phyloP scores from a whole-genome alignment of 306 rosid genomes.

The Ammopiptanthus mongolicus region DNA sequence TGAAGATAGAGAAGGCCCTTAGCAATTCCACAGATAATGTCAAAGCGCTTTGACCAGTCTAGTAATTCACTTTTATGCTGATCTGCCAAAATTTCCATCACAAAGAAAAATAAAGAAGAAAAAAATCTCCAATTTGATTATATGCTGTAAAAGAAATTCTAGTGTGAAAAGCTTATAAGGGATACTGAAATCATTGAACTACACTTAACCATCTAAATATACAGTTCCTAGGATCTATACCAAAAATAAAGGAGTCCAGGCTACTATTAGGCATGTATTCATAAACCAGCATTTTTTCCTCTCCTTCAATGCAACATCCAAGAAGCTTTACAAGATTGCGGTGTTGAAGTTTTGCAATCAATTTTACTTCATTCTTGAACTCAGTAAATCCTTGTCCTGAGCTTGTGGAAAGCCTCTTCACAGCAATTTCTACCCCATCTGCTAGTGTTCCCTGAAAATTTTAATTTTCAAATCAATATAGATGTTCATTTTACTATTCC shows the following conservation, averaged over 20 bases:
- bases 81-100: slow-evolving; percentile 29
- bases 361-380: slow-evolving; percentile 48
- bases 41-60: slow-evolving; percentile 50
- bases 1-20: slow-evolving; percentile 61
- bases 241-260: slow-evolving; percentile 45
- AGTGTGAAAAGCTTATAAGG: neutral
- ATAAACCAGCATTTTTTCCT: slow-evolving; percentile 38
- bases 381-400: slow-evolving; percentile 44
- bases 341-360: slow-evolving; percentile 53
- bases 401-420: slow-evolving; percentile 46
- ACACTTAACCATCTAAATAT: neutral
- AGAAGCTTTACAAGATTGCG: slow-evolving; percentile 56
- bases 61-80: slow-evolving; percentile 20
- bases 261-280: slow-evolving; percentile 45
- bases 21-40: slow-evolving; percentile 49
- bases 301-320: slow-evolving; percentile 49
- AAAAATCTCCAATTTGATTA: neutral
- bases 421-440: slow-evolving; percentile 50
- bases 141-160: neutral
- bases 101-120: neutral
- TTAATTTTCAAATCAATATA: neutral
- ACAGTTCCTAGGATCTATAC: slow-evolving; percentile 5
- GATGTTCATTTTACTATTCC: neutral
- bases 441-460: slow-evolving; percentile 36
- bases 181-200: neutral